These are phyloP conservation scores for Fusarium multiceps DNA, from an alignment of 2,329 filamentous ascomycete genomes.

Conservation along the genomic window DNA sequence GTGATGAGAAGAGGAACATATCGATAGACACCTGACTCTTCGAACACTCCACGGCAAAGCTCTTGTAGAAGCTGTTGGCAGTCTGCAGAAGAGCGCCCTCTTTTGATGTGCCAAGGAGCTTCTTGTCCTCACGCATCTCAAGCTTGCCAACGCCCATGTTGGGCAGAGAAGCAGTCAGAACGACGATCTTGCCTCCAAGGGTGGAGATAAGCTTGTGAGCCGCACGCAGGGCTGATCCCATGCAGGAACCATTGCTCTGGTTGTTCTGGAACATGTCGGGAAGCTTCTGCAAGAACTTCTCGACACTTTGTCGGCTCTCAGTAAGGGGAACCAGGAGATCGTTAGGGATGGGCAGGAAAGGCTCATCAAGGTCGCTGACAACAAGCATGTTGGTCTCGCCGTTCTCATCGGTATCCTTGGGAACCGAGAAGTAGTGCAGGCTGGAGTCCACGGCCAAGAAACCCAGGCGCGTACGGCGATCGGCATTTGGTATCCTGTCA, in stretches of 20 bases:
- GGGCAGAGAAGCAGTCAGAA: slow-evolving; percentile 88
- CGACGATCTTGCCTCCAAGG: slow-evolving; percentile 93
- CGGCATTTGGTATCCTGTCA: slow-evolving; percentile 97
- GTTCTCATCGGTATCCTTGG: slow-evolving; percentile 86
- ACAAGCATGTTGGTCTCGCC: slow-evolving; percentile 92
- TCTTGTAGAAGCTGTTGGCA: slow-evolving; percentile 97
- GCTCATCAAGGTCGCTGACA: slow-evolving; percentile 94
- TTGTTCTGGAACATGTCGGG: slow-evolving; percentile 98
- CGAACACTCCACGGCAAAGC: slow-evolving; percentile 97
- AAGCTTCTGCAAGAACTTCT: slow-evolving; percentile 88
- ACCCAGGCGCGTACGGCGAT: slow-evolving; percentile 89
- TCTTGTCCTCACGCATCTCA: slow-evolving; percentile 96
- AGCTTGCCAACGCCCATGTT: slow-evolving; percentile 91
- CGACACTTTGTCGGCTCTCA: slow-evolving; percentile 90
- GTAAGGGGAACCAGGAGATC: slow-evolving; percentile 90
- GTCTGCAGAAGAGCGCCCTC: slow-evolving; percentile 90
- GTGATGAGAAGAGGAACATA: slow-evolving; percentile 96
- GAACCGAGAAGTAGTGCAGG: slow-evolving; percentile 95
- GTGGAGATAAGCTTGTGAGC: slow-evolving; percentile 96
- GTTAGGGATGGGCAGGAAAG: slow-evolving; percentile 92
- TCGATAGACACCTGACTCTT: slow-evolving; percentile 99
- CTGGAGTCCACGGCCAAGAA: slow-evolving; percentile 97
- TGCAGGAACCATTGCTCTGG: slow-evolving; percentile 87
- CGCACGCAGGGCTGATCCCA: slow-evolving; percentile 92
- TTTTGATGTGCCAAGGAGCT: slow-evolving; percentile 91